These are phyloP conservation scores for Aphanomyces euteiches DNA, from an alignment of 352 stramenopile species.

Conservation along the genomic window DNA sequence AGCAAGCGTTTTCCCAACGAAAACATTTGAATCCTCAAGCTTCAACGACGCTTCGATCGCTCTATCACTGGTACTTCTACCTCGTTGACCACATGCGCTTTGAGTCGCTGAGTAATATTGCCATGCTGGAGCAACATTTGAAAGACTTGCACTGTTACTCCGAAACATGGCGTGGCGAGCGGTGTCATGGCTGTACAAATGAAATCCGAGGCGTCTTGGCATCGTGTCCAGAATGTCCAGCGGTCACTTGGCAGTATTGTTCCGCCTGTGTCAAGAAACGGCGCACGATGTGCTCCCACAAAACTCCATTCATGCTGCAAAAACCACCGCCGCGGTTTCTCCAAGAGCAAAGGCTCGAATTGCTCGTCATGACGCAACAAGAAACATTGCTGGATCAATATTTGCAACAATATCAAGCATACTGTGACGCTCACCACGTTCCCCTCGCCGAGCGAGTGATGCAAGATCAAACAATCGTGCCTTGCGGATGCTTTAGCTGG, in stretches of 20 bases:
- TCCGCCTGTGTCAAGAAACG: neutral
- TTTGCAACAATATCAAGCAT: conserved; percentile 5
- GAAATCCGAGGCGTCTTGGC: neutral
- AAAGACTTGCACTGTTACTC: neutral
- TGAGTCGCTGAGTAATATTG: conserved; percentile 3
- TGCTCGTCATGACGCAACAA: conserved; percentile 5
- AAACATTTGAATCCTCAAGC: neutral
- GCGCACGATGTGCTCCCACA: neutral
- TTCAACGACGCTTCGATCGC: neutral
- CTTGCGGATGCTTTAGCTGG: conserved; percentile 2
- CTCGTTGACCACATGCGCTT: neutral
- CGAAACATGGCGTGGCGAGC: conserved; percentile 12
- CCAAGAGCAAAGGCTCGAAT: conserved; percentile 1
- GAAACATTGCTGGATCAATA: neutral
- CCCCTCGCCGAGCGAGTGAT: neutral
- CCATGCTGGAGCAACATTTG: neutral
- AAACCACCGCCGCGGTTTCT: neutral
- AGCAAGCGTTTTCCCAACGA: conserved; percentile 3
- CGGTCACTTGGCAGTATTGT: conserved; percentile 3
- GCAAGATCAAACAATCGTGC: neutral
- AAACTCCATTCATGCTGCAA: neutral
- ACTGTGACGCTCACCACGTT: neutral
- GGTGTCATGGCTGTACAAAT: neutral
- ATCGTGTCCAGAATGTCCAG: neutral
- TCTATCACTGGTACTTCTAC: conserved; percentile 13